These are phyloP conservation scores for Flaveria brownii DNA, from an alignment of 129 eudicot genomes.

Conservation along the genomic window DNA sequence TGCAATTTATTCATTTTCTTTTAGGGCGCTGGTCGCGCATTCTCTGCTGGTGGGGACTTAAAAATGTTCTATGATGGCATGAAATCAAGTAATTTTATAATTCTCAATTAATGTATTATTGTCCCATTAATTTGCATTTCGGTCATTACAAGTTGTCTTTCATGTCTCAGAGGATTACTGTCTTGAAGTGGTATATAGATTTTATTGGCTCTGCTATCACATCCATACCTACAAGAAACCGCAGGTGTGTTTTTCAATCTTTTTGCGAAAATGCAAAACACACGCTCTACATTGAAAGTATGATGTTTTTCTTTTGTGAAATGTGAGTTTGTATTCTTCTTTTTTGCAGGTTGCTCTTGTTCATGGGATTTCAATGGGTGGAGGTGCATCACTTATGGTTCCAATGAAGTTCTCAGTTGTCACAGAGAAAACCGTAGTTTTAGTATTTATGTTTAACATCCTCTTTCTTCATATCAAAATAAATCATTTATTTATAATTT, in stretches of 20 bases:
- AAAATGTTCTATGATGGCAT: constrained; percentile 84
- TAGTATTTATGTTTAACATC: neutral
- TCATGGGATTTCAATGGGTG: constrained; percentile 97
- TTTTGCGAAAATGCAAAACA: neutral
- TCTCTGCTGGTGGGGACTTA: constrained; percentile 96
- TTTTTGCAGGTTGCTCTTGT: constrained; percentile 79
- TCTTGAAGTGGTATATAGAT: constrained; percentile 91
- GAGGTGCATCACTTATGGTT: constrained; percentile 98
- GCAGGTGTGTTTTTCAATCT: constrained; percentile 44
- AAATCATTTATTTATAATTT: neutral
- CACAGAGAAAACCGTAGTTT: constrained; percentile 83
- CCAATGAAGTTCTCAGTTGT: constrained; percentile 95
- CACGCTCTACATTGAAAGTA: neutral
- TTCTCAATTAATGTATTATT: neutral
- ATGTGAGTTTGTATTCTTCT: neutral
- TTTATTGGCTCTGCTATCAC: constrained; percentile 98
- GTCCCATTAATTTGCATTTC: neutral
- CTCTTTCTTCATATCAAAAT: neutral
- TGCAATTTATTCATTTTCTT: constrained; percentile 1
- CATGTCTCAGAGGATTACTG: constrained; percentile 68
- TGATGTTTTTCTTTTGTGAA: neutral
- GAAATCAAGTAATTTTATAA: constrained; percentile 44
- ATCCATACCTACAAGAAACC: constrained; percentile 84
- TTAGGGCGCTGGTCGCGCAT: constrained; percentile 97
- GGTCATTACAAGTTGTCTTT: constrained; percentile 23